These are phyloP conservation scores for Pochonia chlamydosporia DNA, from an alignment of 2,329 filamentous ascomycete genomes.

Conservation along the genomic window DNA sequence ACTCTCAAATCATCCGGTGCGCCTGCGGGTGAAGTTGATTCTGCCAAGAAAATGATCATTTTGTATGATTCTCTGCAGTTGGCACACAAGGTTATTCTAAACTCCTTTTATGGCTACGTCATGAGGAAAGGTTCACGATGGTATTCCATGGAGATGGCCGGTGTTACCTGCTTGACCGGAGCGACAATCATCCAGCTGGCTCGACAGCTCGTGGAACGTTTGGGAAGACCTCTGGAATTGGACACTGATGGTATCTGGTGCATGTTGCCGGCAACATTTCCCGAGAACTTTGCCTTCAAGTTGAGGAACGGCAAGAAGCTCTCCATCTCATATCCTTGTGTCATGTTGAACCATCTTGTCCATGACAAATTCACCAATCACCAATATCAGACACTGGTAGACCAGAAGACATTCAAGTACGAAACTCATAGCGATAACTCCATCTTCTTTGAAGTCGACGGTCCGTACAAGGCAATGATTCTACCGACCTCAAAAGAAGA, in stretches of 20 bases:
- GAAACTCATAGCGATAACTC: conserved; percentile 98
- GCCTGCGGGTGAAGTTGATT: conserved; percentile 69
- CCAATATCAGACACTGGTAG: conserved; percentile 87
- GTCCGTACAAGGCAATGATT: conserved; percentile 96
- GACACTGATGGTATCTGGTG: conserved; percentile 99
- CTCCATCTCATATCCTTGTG: conserved; percentile 94
- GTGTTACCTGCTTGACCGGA: conserved; percentile 93
- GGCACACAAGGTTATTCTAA: conserved; percentile 97
- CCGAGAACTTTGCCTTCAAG: conserved; percentile 92
- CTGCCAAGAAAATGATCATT: conserved; percentile 98
- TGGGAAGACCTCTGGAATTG: conserved; percentile 86
- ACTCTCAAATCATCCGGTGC: conserved; percentile 79
- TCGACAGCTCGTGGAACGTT: conserved; percentile 83
- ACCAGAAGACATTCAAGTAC: conserved; percentile 77
- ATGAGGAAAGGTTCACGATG: conserved; percentile 98
- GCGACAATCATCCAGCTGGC: conserved; percentile 97
- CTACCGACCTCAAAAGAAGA: conserved; percentile 96
- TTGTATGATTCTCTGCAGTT: conserved; percentile 93
- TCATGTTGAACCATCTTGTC: conserved; percentile 97
- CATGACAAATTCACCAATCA: conserved; percentile 94
- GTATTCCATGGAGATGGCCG: conserved; percentile 99
- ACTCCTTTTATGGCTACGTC: conserved; percentile 98
- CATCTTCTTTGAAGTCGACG: conserved; percentile 99
- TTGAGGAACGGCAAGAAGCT: conserved; percentile 95
- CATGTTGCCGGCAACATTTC: conserved; percentile 93